Base-by-base conservation (phyloP, 768 basidiomycete species). In the Rhodotorula toruloides region DNA sequence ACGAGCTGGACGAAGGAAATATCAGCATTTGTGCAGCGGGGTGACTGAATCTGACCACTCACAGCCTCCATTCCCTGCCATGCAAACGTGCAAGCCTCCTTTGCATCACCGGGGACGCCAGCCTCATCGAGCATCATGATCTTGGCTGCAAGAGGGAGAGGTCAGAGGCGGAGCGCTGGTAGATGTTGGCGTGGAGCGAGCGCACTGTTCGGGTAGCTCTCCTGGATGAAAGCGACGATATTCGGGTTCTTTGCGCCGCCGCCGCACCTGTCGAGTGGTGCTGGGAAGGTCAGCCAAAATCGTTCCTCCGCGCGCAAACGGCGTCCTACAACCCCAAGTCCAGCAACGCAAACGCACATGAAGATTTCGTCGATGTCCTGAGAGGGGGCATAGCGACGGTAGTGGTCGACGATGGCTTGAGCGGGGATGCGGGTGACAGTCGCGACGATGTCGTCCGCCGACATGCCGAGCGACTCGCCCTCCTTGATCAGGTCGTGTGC, bases 361-460 rank as follows among this genome's bases (percentile, higher is more conserved):
- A 70, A 74, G 55, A 74, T 70, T 71, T 72, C 73, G 63, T 72
- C 71, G 34, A 74, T 72, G 42, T 72, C 69, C 56, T 73, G 69
- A 57, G 63, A 60, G 0, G 72, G 72, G 12, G 69, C 72, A 49
- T 73, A 73, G n/a, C 72, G 72, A 9, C 48, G 40, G 63, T 73
- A 73, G 54, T 73, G 72, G 52, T 73, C 70, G n/a, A 72, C 71
- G 46, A 74, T 72, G 32, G 73, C 68, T 42, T 72, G 67, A 21
- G 71, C 65, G 13, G 71, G 72, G 53, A 72, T 72, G 34, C 71
- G 52, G n/a, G 73, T 74, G 34, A 69, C 58, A 12, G 71, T 72
- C 1, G 73, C 73, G 19, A 74, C 70, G 36, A 74, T 69, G 49
- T 74, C 71, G 36, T 74, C 71, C 29, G 22, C 44, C 13, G 63